Evolutionary conservation across 2,329 filamentous ascomycete species (phyloP).

Genomic region (Aureobasidium sp.): DNA sequence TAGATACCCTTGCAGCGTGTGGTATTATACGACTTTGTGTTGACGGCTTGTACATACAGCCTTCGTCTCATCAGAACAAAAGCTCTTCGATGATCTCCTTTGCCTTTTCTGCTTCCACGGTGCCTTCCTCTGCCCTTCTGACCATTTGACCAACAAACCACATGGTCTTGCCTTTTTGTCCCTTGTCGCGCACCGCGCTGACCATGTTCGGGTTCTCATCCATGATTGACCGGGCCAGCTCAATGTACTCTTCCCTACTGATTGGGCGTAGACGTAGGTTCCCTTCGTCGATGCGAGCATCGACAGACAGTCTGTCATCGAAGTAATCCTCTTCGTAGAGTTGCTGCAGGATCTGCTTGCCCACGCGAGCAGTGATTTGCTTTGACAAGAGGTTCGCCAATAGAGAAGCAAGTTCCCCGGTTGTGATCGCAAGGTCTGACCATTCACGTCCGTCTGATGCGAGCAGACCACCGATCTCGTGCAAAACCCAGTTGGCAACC

Average conservation of each 20-base stretch:
- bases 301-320: conserved; percentile 33
- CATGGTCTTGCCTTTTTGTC: conserved; percentile 58
- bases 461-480: conserved; percentile 46
- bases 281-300: conserved; percentile 51
- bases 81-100: conserved; percentile 47
- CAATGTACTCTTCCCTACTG: conserved; percentile 48
- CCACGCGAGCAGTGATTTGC: conserved; percentile 48
- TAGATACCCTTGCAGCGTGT: conserved; percentile 12
- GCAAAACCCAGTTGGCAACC: conserved; percentile 54
- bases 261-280: conserved; percentile 50
- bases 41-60: neutral
- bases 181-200: conserved; percentile 51
- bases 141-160: conserved; percentile 67
- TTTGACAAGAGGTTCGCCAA: conserved; percentile 35
- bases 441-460: conserved; percentile 34
- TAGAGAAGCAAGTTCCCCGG: conserved; percentile 38
- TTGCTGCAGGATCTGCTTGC: conserved; percentile 52
- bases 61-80: conserved; percentile 25
- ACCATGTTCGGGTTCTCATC: conserved; percentile 51
- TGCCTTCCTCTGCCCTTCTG: conserved; percentile 51
- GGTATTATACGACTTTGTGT: neutral
- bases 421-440: conserved; percentile 34
- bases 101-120: conserved; percentile 55
- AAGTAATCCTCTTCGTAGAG: conserved; percentile 46
- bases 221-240: conserved; percentile 48